phyloP scores from a whole-genome alignment of 1,284 basidiomycete genomes.

The Cerrena zonata region DNA sequence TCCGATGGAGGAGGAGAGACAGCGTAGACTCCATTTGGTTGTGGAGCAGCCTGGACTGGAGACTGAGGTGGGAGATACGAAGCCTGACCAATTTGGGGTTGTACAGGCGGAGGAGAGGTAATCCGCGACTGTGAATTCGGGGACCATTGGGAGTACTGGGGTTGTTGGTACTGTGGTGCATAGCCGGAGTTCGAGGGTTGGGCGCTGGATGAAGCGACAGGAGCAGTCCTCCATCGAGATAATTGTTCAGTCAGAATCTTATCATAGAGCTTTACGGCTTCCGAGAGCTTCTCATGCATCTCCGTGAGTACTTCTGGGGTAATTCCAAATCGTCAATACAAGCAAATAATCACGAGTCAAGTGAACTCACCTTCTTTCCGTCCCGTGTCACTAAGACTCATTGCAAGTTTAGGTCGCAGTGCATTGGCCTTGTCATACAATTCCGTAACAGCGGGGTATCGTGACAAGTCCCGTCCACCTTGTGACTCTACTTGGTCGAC shows the following conservation, averaged over 20 bases:
- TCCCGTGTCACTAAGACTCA: slow-evolving; percentile 81
- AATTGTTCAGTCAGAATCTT: slow-evolving; percentile 81
- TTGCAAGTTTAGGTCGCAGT: slow-evolving; percentile 76
- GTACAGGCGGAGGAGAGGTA: slow-evolving; percentile 13
- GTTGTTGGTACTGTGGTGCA: slow-evolving; percentile 22
- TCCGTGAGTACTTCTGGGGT: slow-evolving; percentile 73
- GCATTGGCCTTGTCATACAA: slow-evolving; percentile 81
- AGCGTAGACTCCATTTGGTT: slow-evolving; percentile 10
- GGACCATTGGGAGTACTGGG: slow-evolving; percentile 8
- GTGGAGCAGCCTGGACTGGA: slow-evolving; percentile 3
- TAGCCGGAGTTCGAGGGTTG: slow-evolving; percentile 19
- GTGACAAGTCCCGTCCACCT: slow-evolving; percentile 70
- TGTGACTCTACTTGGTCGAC: slow-evolving; percentile 78
- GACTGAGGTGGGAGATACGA: slow-evolving; percentile 13
- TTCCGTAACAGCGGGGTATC: slow-evolving; percentile 78
- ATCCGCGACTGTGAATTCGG: slow-evolving; percentile 12
- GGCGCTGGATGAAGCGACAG: slow-evolving; percentile 19
- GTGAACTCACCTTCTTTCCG: slow-evolving; percentile 66
- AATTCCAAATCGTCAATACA: slow-evolving; percentile 5
- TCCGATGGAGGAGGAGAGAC: slow-evolving; percentile 17
- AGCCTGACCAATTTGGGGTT: slow-evolving; percentile 14
- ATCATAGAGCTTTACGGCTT: slow-evolving; percentile 88
- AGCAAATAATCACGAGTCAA: not conserved
- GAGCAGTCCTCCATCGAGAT: slow-evolving; percentile 50
- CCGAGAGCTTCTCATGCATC: slow-evolving; percentile 90